These are phyloP conservation scores for Craterostigma plantagineum DNA, from an alignment of 257 asterid species.

Conservation along the genomic window DNA sequence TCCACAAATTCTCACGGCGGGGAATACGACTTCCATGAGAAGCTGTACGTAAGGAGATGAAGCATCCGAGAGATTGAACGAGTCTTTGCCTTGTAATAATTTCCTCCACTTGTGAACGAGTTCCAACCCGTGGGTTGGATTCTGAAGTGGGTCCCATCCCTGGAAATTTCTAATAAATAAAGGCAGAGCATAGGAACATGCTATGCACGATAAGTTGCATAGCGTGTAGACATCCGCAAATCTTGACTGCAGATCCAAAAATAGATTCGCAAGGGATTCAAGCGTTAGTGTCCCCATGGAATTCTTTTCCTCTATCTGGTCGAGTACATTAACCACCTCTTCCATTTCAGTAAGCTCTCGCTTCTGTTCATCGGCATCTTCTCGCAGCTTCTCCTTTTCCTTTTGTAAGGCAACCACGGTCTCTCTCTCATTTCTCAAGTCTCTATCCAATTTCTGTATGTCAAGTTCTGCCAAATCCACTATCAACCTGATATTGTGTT, in stretches of 20 bases:
- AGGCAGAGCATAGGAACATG: slow-evolving; percentile 76
- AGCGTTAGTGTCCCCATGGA: slow-evolving; percentile 41
- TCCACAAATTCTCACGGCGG: slow-evolving; percentile 89
- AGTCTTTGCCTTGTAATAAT: slow-evolving; percentile 42
- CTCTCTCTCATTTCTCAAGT: slow-evolving; percentile 80
- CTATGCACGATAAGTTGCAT: slow-evolving; percentile 70
- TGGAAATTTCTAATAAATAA: slow-evolving; percentile 63
- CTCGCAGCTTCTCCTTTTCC: slow-evolving; percentile 65
- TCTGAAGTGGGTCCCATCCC: slow-evolving; percentile 93
- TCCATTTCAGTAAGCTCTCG: slow-evolving; percentile 57
- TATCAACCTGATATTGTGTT: slow-evolving; percentile 62
- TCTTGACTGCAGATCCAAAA: slow-evolving; percentile 37
- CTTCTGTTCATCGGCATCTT: slow-evolving; percentile 41
- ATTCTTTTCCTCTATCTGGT: slow-evolving; percentile 41
- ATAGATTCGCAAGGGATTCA: slow-evolving; percentile 55
- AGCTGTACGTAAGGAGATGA: slow-evolving; percentile 66
- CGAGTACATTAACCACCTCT: slow-evolving; percentile 30
- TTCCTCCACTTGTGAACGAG: slow-evolving; percentile 51
- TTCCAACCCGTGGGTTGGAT: slow-evolving; percentile 65
- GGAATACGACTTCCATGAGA: slow-evolving; percentile 80
- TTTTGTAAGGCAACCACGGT: slow-evolving; percentile 62
- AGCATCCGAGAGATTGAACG: slow-evolving; percentile 19
- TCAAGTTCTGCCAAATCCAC: slow-evolving; percentile 65
- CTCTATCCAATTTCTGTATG: slow-evolving; percentile 60
- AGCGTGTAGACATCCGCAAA: slow-evolving; percentile 48